phyloP scores from a whole-genome alignment of 2,329 filamentous ascomycete species.

The Colletotrichum graminicola region DNA sequence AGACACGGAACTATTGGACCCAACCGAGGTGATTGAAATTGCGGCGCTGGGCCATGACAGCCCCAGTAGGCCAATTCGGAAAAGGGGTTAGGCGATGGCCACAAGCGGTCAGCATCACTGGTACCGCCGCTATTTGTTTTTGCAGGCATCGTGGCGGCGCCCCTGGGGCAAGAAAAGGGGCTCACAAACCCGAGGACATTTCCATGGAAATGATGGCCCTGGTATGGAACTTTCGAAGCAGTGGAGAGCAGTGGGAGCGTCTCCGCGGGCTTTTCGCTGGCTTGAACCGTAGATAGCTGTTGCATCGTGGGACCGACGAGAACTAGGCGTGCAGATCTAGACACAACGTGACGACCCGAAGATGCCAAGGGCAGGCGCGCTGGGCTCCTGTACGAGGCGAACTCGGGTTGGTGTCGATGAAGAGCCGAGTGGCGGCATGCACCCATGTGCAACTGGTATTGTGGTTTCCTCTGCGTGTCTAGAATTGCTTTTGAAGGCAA shows the following conservation, averaged over 20 bases:
- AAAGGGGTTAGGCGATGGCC: conserved; percentile 24
- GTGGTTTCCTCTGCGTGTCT: conserved; percentile 20
- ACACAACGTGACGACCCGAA: conserved; percentile 37
- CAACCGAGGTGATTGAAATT: conserved; percentile 30
- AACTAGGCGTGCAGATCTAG: conserved; percentile 38
- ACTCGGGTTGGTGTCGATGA: conserved; percentile 5
- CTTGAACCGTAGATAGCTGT: conserved; percentile 25
- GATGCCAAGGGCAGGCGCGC: conserved; percentile 27
- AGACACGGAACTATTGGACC: conserved; percentile 14
- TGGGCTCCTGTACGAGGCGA: conserved; percentile 25
- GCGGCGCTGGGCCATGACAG: conserved; percentile 12
- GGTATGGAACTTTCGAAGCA: conserved; percentile 39
- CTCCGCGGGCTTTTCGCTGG: conserved; percentile 14
- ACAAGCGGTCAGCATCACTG: not conserved
- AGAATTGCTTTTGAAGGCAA: conserved; percentile 10
- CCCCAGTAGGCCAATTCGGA: conserved; percentile 18
- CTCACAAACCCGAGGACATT: conserved; percentile 30
- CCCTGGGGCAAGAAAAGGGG: conserved; percentile 35
- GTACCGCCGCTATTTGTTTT: not conserved
- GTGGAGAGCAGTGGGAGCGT: conserved; percentile 35
- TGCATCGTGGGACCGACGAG: conserved; percentile 27
- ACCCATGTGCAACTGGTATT: conserved; percentile 8
- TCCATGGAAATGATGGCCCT: conserved; percentile 17
- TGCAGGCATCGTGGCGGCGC: conserved; percentile 13
- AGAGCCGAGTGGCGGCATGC: conserved; percentile 9